Conservation (phyloP, 164 flowering plant genomes). For the Stephania cephalantha region DNA sequence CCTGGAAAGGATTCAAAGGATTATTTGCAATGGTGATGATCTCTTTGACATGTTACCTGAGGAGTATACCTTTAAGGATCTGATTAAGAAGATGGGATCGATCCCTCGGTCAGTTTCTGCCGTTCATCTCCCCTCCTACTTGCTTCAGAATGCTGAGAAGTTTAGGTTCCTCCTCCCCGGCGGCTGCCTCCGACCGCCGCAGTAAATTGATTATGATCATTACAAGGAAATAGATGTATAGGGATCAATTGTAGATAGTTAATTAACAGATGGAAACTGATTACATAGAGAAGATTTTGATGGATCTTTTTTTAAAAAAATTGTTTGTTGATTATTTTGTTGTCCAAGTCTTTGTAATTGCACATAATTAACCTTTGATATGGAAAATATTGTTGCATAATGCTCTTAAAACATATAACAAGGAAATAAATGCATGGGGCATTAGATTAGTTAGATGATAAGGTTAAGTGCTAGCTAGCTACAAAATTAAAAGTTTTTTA, state of each 20-base stretch:
- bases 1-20: conserved; percentile 30
- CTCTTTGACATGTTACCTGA: conserved; percentile 49
- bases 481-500: no score
- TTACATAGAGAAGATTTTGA: neutral
- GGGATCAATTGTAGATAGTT: neutral
- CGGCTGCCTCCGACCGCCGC: conserved; percentile 23
- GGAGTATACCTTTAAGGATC: conserved; percentile 34
- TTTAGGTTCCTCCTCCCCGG: conserved; percentile 45
- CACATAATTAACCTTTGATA: no score
- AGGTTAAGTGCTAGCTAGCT: no score
- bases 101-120: conserved; percentile 34
- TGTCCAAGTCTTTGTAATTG: neutral
- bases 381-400: no score
- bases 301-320: no score
- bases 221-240: neutral
- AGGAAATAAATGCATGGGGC: no score
- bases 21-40: conserved; percentile 35
- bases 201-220: no score
- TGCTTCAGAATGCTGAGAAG: conserved; percentile 36
- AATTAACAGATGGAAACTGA: no score
- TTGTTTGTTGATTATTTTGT: neutral
- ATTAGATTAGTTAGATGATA: no score
- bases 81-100: conserved; percentile 41
- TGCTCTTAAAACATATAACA: no score
- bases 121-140: conserved; percentile 38